Evolutionary conservation across 495 filamentous ascomycete species (phyloP), one percentile per base, ranked within the genome.

Genomic region (Cudoniella acicularis): DNA sequence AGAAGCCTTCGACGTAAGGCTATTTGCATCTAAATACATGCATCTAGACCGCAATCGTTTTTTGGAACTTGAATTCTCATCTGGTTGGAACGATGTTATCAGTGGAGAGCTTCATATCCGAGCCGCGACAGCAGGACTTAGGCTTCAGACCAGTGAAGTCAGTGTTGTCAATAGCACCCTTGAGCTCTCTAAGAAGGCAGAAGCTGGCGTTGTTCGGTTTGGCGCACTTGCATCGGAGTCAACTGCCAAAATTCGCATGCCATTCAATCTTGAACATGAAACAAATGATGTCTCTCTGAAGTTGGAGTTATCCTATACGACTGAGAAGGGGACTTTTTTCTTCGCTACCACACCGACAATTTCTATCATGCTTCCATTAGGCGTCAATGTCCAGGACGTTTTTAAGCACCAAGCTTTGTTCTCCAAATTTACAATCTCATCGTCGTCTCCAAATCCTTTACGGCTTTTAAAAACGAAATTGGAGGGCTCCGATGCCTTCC

Each of bases 321-420:
- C 93, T 0, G 78, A 84, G 3, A 73, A 81, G 13, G 91, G 91
- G 1, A 75, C 70, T 26, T 97, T 94, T 62, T 74, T 79, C 52
- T 96, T 87, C 66, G 80, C 83, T 1, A 79, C 80, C 49, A 84
- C 81, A 21, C 79, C 77, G 10, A 79, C 80, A n/a, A 75, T 91
- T 22, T 81, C 84, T 1, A 86, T 89, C 6, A 74, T 82, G 17
- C 75, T 98, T 10, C 90, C 90, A 0, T 81, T 99, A 41, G 91
- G 91, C 17, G 93, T 99, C 59, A 97, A 98, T 62, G 93, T 99
- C 41, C 91, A 97, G 64, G 95, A 99, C 63, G 83, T 91, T 40
- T 99, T 99, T 79, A 95, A 95, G 69, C 80, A 89, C 52, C 73
- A 85, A 25, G 76, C 84, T 1, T 79, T 98, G 0, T 94, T 93